Evolutionary conservation across 2,329 filamentous ascomycete genomes (phyloP).

Genomic region (Teratosphaeriaceae sp.): DNA sequence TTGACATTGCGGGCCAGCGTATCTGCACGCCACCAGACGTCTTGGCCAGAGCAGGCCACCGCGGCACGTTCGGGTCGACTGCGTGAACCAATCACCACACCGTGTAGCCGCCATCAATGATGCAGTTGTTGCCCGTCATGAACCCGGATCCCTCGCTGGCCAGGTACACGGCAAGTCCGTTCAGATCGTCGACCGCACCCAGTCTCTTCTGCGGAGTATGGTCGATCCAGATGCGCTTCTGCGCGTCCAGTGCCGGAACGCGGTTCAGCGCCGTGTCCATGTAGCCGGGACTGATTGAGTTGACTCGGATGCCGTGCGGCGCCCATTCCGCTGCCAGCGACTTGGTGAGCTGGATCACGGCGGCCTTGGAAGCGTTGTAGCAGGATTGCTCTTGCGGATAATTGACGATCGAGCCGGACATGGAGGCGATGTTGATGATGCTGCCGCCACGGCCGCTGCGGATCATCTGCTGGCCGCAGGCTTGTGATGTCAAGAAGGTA

Average conservation of each 20-base stretch:
- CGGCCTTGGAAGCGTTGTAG: slow-evolving; percentile 81
- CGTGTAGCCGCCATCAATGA: slow-evolving; percentile 65
- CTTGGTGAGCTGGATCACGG: slow-evolving; percentile 70
- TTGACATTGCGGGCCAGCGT: too few species aligned
- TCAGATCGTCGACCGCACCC: slow-evolving; percentile 67
- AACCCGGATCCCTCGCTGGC: slow-evolving; percentile 65
- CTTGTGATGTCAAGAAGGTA: slow-evolving; percentile 68
- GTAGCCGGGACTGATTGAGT: slow-evolving; percentile 78
- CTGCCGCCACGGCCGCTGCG: slow-evolving; percentile 62
- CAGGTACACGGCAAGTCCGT: slow-evolving; percentile 70
- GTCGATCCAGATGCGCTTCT: slow-evolving; percentile 75
- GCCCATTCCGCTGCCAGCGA: slow-evolving; percentile 81
- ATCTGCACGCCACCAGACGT: too few species aligned
- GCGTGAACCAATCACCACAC: slow-evolving; percentile 37
- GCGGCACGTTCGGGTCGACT: too few species aligned
- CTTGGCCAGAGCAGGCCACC: too few species aligned
- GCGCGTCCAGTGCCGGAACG: slow-evolving; percentile 67
- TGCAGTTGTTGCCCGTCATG: slow-evolving; percentile 70
- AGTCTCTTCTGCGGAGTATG: slow-evolving; percentile 68
- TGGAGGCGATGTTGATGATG: slow-evolving; percentile 70
- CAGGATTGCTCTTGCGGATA: slow-evolving; percentile 68
- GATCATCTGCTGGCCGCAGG: slow-evolving; percentile 55
- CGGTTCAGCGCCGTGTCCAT: slow-evolving; percentile 81
- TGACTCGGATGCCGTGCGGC: slow-evolving; percentile 72
- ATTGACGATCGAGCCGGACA: slow-evolving; percentile 40